Base-by-base conservation (phyloP, 257 asterid species). In the Primulina tabacum region DNA sequence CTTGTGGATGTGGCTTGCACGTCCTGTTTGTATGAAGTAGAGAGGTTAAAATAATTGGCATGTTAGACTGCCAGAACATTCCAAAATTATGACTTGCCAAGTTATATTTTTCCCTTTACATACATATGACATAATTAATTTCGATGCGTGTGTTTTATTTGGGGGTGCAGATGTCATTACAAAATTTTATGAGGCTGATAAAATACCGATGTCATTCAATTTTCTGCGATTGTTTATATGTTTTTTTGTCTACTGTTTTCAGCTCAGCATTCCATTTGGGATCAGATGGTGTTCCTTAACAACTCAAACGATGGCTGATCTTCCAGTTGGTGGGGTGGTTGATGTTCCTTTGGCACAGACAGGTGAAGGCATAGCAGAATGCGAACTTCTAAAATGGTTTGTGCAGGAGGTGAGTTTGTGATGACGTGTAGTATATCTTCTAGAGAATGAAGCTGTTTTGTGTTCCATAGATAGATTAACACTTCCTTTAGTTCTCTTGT, bases 321-420 rank as follows among this genome's bases (percentile, higher is more conserved):
- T 64, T 80, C 82, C 84, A 20, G 75, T 33, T 35, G 82, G 71
- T 9, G 92, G 92, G 28, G 68, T 85, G 52, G 80, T 93, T 69
- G 97, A 89, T 52, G 88, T 93, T 47, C 96, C 96, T 47, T 81
- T 93, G 84, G 99, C 99, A 0, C 99, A 93, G 88, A 93, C 99
- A 0, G 99, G 99, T 37, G 99, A 93, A 89, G 99, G 99, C 40
- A 93, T 93, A 71, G 99, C 99, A 10, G 99, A 93, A 79, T 93
- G 99, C 73, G 99, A 93, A 78, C 97, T 93, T 73, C 92, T 93
- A 62, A 80, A 88, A 76, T 93, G 99, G 99, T 93, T 90, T 67
- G 95, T 93, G 67, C 72, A 83, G 72, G 99, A 90, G 99, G 99
- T 93, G 73, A 82, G 90, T 68, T 58, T 4, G 7, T 47, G 66